Percentiles rank a stretch among this genome's conserved stretches.
phyloP scores from a whole-genome alignment of 176 grass and related monocot species.

The Eleusine indica region DNA sequence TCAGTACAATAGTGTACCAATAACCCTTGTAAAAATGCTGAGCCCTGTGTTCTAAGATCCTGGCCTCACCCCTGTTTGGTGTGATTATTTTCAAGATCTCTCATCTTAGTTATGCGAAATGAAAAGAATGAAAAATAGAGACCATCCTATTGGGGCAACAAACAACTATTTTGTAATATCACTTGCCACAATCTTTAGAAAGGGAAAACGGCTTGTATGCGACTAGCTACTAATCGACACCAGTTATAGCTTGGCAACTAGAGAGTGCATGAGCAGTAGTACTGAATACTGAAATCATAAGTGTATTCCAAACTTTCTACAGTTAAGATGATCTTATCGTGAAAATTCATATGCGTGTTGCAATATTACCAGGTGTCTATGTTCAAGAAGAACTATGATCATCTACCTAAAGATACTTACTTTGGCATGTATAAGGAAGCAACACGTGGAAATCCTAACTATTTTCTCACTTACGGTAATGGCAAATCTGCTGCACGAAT shows the following conservation, averaged over 20 bases:
- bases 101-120: neutral
- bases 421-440: constrained; percentile 97
- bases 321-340: neutral
- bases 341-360: constrained; percentile 15
- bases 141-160: neutral
- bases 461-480: constrained; percentile 97
- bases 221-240: neutral
- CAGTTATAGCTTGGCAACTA: neutral
- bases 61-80: neutral
- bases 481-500: constrained; percentile 95
- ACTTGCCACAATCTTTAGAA: constrained; percentile 5
- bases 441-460: constrained; percentile 89
- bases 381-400: constrained; percentile 99
- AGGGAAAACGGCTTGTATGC: neutral
- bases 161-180: neutral
- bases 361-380: constrained; percentile 80
- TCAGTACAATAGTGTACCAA: no score
- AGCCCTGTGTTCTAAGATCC: no score
- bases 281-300: neutral
- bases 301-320: neutral
- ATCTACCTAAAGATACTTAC: constrained; percentile 94
- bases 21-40: no score
- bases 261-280: neutral
- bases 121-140: constrained; percentile 19
- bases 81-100: neutral